A percentile compares a stretch with the other conserved stretches of the same genome.
phyloP scores from a whole-genome alignment of 768 basidiomycete species.

The Porpolomopsis calyptriformis region DNA sequence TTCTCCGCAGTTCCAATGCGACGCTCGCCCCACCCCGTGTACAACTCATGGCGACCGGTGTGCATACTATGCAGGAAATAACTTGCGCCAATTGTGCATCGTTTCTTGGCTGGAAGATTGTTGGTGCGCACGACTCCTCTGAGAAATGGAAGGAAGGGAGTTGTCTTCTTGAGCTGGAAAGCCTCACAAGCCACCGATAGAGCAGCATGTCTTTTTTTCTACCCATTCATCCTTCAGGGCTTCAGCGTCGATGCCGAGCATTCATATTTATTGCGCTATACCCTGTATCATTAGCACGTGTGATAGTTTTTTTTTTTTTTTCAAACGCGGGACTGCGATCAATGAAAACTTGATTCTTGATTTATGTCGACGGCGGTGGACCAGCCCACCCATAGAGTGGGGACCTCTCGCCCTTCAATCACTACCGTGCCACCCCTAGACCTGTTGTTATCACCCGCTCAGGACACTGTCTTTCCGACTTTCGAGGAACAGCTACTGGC shows the following conservation, averaged over 20 bases:
- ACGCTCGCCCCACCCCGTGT: conserved; percentile 34
- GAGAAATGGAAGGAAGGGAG: conserved; percentile 58
- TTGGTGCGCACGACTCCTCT: conserved; percentile 39
- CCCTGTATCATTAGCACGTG: too few species aligned
- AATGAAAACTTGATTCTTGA: too few species aligned
- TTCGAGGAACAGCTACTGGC: neutral
- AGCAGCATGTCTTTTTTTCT: too few species aligned
- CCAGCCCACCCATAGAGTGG: too few species aligned
- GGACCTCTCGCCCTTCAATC: neutral
- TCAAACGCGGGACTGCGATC: too few species aligned
- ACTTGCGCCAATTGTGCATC: conserved; percentile 37
- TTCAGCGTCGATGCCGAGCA: neutral
- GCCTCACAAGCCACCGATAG: conserved; percentile 23
- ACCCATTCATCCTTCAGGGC: neutral
- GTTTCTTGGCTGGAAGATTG: conserved; percentile 56
- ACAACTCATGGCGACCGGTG: conserved; percentile 53
- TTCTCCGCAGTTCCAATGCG: conserved; percentile 43
- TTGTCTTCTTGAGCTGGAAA: conserved; percentile 49
- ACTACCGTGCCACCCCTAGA: neutral
- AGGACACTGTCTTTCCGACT: neutral
- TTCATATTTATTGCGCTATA: neutral
- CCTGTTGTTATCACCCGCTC: neutral
- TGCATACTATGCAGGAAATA: conserved; percentile 51
- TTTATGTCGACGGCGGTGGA: too few species aligned
- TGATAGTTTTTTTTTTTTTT: too few species aligned